Evolutionary conservation across 202 grass and related monocot genomes (phyloP), one percentile per base, ranked within the genome.

Genomic region (Setaria italica): DNA sequence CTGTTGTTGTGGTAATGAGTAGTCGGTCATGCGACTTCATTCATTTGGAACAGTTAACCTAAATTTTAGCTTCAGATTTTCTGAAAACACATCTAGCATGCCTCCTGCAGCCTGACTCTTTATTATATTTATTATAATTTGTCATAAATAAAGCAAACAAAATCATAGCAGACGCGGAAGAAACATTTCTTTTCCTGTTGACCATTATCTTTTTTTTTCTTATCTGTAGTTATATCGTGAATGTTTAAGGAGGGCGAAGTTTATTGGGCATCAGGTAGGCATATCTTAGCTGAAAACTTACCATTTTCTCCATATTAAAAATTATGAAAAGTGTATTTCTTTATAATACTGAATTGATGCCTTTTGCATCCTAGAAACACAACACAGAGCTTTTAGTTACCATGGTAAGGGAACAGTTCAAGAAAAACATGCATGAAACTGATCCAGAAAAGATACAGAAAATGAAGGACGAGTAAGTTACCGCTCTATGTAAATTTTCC

Each of bases 331-430:
- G 0, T 3, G 0, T 34, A 6, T 82, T 6, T 10, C 6, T 15
- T n/a, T n/a, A 15, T 21, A 58, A 71, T 58, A 82, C 60, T 91
- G 64, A 76, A 4, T 48, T 74, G 11, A 81, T 34, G 39, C 62
- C 50, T 90, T 81, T 66, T 78, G 39, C 81, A 63, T 85, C 71
- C 75, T 90, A 99, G 97, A 76, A 96, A 86, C 97, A 96, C 83
- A 99, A 96, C 32, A 94, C 92, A 74, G 90, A 84, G 68, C 88
- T 92, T 82, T 77, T 99, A 35, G 87, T 99, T 85, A 85, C 83
- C 57, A 99, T 99, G 93, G 97, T 99, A 39, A 94, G 97, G 69
- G 72, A 96, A 70, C 97, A 99, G 59, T 99, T 99, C 73, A 99
- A 91, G 87, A 99, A 90, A 87, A 86, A 99, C 70, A 94, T 94